Percentiles rank a stretch among this genome's conserved stretches.
phyloP scores from a whole-genome alignment of 208 protist species.

The Trypanosoma caninum region DNA sequence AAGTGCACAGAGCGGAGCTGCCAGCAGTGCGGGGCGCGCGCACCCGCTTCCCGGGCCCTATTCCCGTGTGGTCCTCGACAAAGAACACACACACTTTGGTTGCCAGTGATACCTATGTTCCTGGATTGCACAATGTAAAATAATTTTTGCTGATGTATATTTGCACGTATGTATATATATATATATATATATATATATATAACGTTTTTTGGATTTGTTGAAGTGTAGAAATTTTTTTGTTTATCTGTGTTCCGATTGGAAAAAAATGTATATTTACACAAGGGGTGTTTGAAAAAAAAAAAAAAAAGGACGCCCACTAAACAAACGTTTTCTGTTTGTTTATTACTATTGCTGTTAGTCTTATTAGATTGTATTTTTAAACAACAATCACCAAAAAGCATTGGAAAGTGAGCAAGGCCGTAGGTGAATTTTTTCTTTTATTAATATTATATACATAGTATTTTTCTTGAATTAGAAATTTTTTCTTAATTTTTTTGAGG shows the following conservation, averaged over 20 bases:
- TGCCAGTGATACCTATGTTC: constrained; percentile 52
- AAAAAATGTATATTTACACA: constrained; percentile 4
- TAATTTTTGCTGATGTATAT: constrained; percentile 18
- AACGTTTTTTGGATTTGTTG: background rate
- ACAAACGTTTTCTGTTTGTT: background rate
- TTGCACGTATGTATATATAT: background rate
- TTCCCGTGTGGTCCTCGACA: constrained; percentile 78
- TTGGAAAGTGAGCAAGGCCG: too few relatives aligned
- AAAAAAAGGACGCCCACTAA: too few relatives aligned
- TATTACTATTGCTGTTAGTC: background rate
- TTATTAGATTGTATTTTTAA: too few relatives aligned
- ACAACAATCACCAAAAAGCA: too few relatives aligned
- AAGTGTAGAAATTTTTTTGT: background rate
- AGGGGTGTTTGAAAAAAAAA: too few relatives aligned
- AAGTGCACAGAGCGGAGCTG: constrained; percentile 57
- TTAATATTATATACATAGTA: background rate
- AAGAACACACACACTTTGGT: constrained; percentile 72
- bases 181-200: background rate
- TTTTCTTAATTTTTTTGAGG: background rate
- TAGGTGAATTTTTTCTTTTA: background rate
- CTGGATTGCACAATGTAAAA: constrained; percentile 51
- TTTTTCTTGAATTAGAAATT: constrained; percentile 9
- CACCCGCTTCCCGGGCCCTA: constrained; percentile 72
- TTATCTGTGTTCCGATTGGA: background rate
- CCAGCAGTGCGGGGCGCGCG: constrained; percentile 64